phyloP scores from a whole-genome alignment of 1,139 yeast species.

The Keqinozyma sinolaborantium region DNA sequence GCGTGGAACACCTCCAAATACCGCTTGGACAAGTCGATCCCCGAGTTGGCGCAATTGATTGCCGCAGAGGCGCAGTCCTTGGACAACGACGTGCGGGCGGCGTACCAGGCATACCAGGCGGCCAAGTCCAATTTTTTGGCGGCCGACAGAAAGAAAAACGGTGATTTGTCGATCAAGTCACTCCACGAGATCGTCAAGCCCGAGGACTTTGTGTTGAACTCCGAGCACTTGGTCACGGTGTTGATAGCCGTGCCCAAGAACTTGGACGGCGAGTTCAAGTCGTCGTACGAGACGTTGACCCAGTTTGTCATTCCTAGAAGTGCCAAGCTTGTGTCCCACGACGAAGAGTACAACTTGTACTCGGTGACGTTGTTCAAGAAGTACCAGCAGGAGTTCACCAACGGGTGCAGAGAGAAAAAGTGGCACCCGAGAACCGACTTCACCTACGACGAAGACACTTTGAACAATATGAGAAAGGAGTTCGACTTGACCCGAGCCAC shows the following conservation, averaged over 20 bases:
- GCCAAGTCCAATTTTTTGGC: slow-evolving; percentile 84
- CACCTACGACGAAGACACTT: slow-evolving; percentile 74
- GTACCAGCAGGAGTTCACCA: slow-evolving; percentile 63
- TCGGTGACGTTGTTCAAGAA: slow-evolving; percentile 85
- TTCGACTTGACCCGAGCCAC: slow-evolving; percentile 69
- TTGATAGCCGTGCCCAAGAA: slow-evolving; percentile 83
- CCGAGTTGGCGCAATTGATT: slow-evolving; percentile 66
- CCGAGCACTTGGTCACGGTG: slow-evolving; percentile 82
- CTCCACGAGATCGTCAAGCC: slow-evolving; percentile 86
- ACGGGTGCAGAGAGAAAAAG: slow-evolving; percentile 76
- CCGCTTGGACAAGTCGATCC: slow-evolving; percentile 78
- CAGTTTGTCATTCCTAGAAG: slow-evolving; percentile 90
- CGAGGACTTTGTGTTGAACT: slow-evolving; percentile 76
- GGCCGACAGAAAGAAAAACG: slow-evolving; percentile 89
- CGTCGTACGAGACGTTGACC: slow-evolving; percentile 70
- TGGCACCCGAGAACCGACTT: slow-evolving; percentile 91
- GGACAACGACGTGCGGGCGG: slow-evolving; percentile 75
- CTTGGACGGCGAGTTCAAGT: slow-evolving; percentile 55
- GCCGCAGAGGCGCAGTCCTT: slow-evolving; percentile 76
- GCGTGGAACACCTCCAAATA: slow-evolving; percentile 87
- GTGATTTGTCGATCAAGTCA: slow-evolving; percentile 88
- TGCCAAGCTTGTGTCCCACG: slow-evolving; percentile 66
- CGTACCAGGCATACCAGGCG: slow-evolving; percentile 67
- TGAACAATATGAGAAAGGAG: slow-evolving; percentile 73
- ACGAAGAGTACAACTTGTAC: slow-evolving; percentile 69